Base-by-base conservation (phyloP, 2,329 filamentous ascomycete genomes). In the Beauveria asiatica region DNA sequence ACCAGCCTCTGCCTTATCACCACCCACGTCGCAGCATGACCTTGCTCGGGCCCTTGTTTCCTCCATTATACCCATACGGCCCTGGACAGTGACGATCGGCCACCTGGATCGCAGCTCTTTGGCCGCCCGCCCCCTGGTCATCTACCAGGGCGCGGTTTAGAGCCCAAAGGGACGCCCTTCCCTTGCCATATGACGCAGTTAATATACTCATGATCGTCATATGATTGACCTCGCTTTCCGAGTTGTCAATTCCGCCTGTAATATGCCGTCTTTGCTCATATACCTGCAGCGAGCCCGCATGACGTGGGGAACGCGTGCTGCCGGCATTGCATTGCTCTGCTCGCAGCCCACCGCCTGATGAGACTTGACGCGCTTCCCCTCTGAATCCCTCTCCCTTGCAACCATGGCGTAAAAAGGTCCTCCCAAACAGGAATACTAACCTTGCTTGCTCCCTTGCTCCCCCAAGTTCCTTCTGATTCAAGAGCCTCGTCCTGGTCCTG, bases 201-300 rank as follows among this genome's bases (percentile, higher is more conserved):
- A 46, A 37, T 44, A 30, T 17, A 21, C 23, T 50, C 33, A 23
- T 58, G 55, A 58, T 58, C 55, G 46, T 33, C 55, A 50, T 50
- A 58, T 42, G 46, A 58, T 58, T 58, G 19, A 27, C 55, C 21
- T 57, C 45, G 33, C 45, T 16, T 46, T 41, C 42, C 21, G 30
- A 49, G 45, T 42, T 46, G 44, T 42, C 16, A 23, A 37, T 25
- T 16, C 30, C 30, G 11, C 30, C 11, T 33, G 30, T 11, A 33
- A 33, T 33, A 33, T 33, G 30, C 30, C 30, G 10, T 33, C 49
- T 19, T 30, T 30, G 39, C 37, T 45, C 52, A 41, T 41, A 53
- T 7, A 39, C 50, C 50, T 19, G 25, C 48, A 53, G 33, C 19
- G 2, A 23, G 13, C 21, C n/a, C 27, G 30, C 49, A 39, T 27